Conservation (phyloP, 257 asterid genomes). For the Petunia secreta region DNA sequence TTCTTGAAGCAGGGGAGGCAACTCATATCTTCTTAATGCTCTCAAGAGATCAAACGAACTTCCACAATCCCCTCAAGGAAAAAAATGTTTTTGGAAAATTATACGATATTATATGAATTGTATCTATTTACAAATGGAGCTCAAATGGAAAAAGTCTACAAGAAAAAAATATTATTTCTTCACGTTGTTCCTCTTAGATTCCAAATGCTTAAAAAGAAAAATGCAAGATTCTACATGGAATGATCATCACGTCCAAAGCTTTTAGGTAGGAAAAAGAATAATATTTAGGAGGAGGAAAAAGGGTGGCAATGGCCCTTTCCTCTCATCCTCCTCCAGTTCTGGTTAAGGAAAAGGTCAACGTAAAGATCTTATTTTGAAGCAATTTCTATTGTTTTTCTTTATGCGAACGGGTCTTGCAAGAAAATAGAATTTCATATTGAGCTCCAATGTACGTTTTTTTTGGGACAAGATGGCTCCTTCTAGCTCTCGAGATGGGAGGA, state of each 20-base stretch:
- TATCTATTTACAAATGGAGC: constrained; percentile 23
- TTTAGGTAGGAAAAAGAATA: neutral
- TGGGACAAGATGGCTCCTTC: neutral
- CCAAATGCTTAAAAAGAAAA: neutral
- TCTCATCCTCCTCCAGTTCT: constrained; percentile 26
- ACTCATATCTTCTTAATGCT: constrained; percentile 21
- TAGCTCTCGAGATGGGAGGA: neutral
- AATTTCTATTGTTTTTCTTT: constrained; percentile 17
- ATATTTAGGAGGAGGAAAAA: constrained; percentile 22
- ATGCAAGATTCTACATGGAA: constrained; percentile 2
- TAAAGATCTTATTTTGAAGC: constrained; percentile 19
- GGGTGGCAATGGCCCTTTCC: constrained; percentile 24
- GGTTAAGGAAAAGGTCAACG: constrained; percentile 29
- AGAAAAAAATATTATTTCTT: neutral
- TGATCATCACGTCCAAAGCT: constrained; percentile 14
- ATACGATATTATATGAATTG: constrained; percentile 1
- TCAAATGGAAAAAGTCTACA: constrained; percentile 22
- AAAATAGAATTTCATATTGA: neutral
- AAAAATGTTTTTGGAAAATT: neutral
- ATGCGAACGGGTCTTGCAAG: neutral
- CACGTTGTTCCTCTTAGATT: constrained; percentile 21
- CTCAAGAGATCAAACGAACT: neutral
- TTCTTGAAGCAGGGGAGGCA: constrained; percentile 26
- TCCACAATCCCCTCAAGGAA: neutral
- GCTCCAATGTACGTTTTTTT: neutral